Conservation (phyloP, 306 rosid genomes). For the Lathyrus oleraceus region DNA sequence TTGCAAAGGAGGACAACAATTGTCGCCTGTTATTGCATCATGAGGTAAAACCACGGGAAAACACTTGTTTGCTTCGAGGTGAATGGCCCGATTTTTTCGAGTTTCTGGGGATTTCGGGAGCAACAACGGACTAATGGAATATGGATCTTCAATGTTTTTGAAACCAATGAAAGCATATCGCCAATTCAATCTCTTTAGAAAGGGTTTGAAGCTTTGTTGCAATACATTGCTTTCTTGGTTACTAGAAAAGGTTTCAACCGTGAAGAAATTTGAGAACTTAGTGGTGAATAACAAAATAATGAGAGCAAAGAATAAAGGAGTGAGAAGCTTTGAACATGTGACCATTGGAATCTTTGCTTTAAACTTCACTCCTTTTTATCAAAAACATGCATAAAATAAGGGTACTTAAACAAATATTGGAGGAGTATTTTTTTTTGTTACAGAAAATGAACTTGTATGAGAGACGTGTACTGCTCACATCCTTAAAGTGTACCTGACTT, state of each 20-base stretch:
- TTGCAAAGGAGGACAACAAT: conserved; percentile 60
- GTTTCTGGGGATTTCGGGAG: background rate
- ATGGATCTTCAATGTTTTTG: background rate
- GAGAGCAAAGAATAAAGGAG: background rate
- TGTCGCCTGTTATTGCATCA: background rate
- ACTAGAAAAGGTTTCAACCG: background rate
- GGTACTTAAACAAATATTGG: too few relatives aligned
- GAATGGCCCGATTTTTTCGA: background rate
- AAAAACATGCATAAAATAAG: background rate
- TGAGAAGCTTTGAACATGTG: background rate
- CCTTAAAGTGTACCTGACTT: too few relatives aligned
- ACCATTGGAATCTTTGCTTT: conserved; percentile 5
- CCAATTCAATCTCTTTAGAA: background rate
- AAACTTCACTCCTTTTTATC: background rate
- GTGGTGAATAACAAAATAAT: background rate
- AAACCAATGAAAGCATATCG: conserved; percentile 1
- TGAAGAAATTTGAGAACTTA: background rate
- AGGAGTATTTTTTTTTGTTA: too few relatives aligned
- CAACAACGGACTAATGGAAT: background rate
- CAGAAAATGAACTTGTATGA: too few relatives aligned
- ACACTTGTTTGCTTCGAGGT: background rate
- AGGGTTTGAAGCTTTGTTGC: background rate
- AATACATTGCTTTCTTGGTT: background rate
- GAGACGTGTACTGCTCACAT: too few relatives aligned
- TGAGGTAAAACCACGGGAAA: background rate